Evolutionary conservation across 1,284 basidiomycete species (phyloP), one percentile per base, ranked within the genome.

Genomic region (Heterobasidion irregulare): DNA sequence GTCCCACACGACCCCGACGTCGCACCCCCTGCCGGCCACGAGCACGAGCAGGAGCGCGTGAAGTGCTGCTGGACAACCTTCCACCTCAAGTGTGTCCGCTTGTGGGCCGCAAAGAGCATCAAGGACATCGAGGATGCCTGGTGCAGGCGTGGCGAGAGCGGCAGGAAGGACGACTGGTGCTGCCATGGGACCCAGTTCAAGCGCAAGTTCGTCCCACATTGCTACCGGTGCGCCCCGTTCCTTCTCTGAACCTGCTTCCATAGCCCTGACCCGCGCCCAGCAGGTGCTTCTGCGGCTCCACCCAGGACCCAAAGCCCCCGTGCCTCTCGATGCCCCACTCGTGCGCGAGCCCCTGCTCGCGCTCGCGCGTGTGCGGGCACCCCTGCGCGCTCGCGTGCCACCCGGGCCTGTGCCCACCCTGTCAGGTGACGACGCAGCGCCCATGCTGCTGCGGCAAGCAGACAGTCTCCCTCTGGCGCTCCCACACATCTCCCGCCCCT

Each of bases 161-260:
- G 75, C 34, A 74, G 74, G 52, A 74, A 75, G 34, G 85, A 84
- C 1, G 87, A 92, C 64, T 94, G 92, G 92, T 75, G 86, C 55
- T 95, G 92, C 68, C 92, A 92, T 0, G 92, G 91, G 0, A 94
- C 92, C 71, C 92, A 93, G 64, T 82, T 82, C 2, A 86, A 84
- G 58, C 75, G n/a, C n/a, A n/a, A n/a, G n/a, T n/a, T n/a, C n/a
- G n/a, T n/a, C n/a, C n/a, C n/a, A n/a, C n/a, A n/a, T n/a, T n/a
- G n/a, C n/a, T n/a, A n/a, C n/a, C n/a, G n/a, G n/a, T n/a, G n/a
- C n/a, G n/a, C n/a, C n/a, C n/a, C n/a, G n/a, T 26, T 26, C 2
- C 19, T 26, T 2, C 19, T 26, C 2, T 26, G 26, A 26, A 26
- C 26, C 26, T 26, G 26, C 26, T 26, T 5, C 26, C 26, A 10